Evolutionary conservation across 176 grass and related monocot species (phyloP).

Genomic region (Oryza rufipogon): DNA sequence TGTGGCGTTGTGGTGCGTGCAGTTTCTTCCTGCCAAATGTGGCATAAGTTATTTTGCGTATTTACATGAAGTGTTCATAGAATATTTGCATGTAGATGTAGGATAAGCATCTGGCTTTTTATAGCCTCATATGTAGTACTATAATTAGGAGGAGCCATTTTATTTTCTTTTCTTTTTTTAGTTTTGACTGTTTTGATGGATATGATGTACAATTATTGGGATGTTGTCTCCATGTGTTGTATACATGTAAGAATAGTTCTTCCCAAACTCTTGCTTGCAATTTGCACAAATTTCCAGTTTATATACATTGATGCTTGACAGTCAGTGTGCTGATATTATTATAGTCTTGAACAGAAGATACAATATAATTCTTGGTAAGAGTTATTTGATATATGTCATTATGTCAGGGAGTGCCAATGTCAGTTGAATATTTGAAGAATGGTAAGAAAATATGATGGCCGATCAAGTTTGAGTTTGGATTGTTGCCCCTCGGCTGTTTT

Average conservation of each 20-base stretch:
- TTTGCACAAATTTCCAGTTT: not conserved
- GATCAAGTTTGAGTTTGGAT: not conserved
- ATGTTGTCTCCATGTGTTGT: slow-evolving; percentile 13
- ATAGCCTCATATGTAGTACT: not conserved
- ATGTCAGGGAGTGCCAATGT: not conserved
- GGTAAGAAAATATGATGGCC: not conserved
- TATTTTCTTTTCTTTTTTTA: not conserved
- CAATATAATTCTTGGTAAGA: not conserved
- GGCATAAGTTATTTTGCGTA: not conserved
- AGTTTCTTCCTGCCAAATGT: slow-evolving; percentile 31
- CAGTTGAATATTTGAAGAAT: not conserved
- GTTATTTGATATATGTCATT: not conserved
- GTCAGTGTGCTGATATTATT: not conserved
- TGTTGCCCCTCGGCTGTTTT: not conserved
- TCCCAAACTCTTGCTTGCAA: not conserved
- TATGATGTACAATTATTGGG: slow-evolving; percentile 36
- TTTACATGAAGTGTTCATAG: slow-evolving; percentile 45
- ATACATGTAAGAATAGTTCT: not conserved
- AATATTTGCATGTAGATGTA: slow-evolving; percentile 23
- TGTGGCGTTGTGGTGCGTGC: slow-evolving; percentile 7
- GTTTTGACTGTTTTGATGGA: slow-evolving; percentile 35
- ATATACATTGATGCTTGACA: not conserved
- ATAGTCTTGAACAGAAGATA: not conserved
- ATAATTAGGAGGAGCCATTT: slow-evolving; percentile 22
- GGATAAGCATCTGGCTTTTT: not conserved